phyloP scores from a whole-genome alignment of 805 yeast genomes.

The Jamesozyma lodderae region DNA sequence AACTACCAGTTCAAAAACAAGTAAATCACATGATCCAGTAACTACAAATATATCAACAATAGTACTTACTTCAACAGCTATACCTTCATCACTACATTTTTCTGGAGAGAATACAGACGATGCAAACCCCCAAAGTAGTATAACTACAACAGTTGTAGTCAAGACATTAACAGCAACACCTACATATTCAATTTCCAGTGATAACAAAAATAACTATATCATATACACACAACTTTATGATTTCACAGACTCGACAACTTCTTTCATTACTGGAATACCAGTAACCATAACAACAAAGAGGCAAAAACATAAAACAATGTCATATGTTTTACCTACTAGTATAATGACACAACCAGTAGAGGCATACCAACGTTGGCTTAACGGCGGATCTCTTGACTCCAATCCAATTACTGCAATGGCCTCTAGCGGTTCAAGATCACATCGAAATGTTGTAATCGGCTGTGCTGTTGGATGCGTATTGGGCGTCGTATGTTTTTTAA shows the following conservation, averaged over 20 bases:
- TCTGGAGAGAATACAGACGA: no score
- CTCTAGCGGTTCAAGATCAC: no score
- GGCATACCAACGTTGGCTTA: slow-evolving; percentile 2
- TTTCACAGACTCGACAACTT: slow-evolving; percentile 13
- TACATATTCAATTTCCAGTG: not conserved
- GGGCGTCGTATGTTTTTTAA: not conserved
- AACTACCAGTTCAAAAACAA: not conserved
- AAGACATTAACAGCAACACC: no score
- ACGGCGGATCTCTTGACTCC: no score
- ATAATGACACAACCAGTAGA: slow-evolving; percentile 2
- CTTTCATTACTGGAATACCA: slow-evolving; percentile 13
- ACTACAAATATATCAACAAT: not conserved
- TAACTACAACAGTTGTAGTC: no score
- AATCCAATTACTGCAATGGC: no score
- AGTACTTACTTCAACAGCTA: not conserved
- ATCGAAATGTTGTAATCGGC: slow-evolving; percentile 1
- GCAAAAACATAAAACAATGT: no score
- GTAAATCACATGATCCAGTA: not conserved
- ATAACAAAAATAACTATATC: not conserved
- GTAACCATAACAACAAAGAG: not conserved
- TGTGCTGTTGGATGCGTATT: slow-evolving; percentile 2
- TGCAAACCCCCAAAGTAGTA: no score
- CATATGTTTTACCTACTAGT: slow-evolving; percentile 2
- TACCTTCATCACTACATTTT: not conserved
- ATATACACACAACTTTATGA: slow-evolving; percentile 8